A percentile compares a stretch with the other conserved stretches of the same genome.
phyloP scores from a whole-genome alignment of 805 yeast genomes.

The Lachancea meyersii region DNA sequence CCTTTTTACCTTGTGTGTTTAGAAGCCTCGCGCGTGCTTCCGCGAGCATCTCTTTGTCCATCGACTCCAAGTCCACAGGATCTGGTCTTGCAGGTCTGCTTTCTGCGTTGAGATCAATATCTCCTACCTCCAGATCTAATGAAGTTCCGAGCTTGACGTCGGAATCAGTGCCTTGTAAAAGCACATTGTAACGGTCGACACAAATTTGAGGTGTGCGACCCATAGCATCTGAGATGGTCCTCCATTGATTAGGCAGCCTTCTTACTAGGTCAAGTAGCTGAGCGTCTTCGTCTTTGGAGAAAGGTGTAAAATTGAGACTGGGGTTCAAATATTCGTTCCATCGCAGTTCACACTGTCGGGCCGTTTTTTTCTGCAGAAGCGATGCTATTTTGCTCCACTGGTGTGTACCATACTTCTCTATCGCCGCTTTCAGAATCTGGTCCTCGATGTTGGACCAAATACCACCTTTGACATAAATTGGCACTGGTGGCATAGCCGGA shows the following conservation, averaged over 20 bases:
- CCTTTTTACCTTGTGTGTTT: conserved; percentile 91
- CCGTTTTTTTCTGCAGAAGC: conserved; percentile 73
- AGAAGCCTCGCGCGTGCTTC: conserved; percentile 91
- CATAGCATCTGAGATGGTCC: conserved; percentile 73
- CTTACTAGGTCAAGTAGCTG: conserved; percentile 59
- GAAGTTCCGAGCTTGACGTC: conserved; percentile 36
- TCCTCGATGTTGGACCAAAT: conserved; percentile 84
- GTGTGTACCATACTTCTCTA: conserved; percentile 85
- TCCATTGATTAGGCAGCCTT: conserved; percentile 88
- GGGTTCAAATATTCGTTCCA: conserved; percentile 91
- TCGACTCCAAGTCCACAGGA: conserved; percentile 72
- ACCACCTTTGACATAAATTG: conserved; percentile 79
- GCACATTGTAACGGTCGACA: conserved; percentile 72
- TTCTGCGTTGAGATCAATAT: conserved; percentile 66
- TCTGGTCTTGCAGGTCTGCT: conserved; percentile 78
- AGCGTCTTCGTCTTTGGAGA: conserved; percentile 75
- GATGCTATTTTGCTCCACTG: conserved; percentile 95
- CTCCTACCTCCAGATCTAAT: conserved; percentile 40
- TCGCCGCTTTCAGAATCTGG: conserved; percentile 83
- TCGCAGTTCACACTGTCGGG: conserved; percentile 85
- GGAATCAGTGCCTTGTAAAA: conserved; percentile 44
- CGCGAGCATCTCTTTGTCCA: conserved; percentile 85
- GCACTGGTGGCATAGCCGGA: conserved; percentile 38
- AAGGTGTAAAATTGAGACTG: conserved; percentile 50
- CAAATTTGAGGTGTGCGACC: conserved; percentile 85